phyloP scores from a whole-genome alignment of 2,329 filamentous ascomycete genomes.

The Aspergillus versicolor region DNA sequence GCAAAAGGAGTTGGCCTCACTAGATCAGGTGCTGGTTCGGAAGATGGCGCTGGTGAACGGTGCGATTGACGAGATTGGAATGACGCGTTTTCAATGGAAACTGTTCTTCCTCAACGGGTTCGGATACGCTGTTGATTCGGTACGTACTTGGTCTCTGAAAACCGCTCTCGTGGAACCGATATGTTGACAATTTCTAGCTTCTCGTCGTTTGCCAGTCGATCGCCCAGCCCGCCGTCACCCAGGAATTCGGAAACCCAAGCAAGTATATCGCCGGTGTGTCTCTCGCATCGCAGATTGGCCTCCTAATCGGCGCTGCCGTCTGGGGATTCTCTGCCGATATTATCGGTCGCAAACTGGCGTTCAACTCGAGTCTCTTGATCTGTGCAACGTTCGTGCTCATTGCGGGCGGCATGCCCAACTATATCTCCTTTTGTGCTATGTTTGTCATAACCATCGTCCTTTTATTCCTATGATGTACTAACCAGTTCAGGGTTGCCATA shows the following conservation, averaged over 20 bases:
- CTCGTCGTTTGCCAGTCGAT: constrained; percentile 28
- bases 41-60: constrained; percentile 42
- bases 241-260: constrained; percentile 68
- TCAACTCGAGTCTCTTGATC: constrained; percentile 75
- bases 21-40: constrained; percentile 40
- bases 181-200: constrained; percentile 16
- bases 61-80: constrained; percentile 58
- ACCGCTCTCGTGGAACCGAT: background rate
- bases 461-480: background rate
- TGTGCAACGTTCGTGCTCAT: constrained; percentile 71
- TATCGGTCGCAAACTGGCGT: constrained; percentile 72
- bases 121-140: constrained; percentile 46
- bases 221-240: constrained; percentile 6
- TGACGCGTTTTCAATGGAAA: constrained; percentile 60
- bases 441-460: constrained; percentile 22
- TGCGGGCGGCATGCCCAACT: constrained; percentile 66
- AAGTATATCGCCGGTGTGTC: constrained; percentile 77
- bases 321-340: constrained; percentile 79
- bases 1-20: constrained; percentile 5
- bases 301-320: constrained; percentile 73
- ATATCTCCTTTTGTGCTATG: constrained; percentile 47
- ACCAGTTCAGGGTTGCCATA: constrained; percentile 7
- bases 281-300: constrained; percentile 62
- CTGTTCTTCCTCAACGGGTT: constrained; percentile 64
- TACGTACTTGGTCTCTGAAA: background rate